These are phyloP conservation scores for Phytophthora cactorum DNA, from an alignment of 352 stramenopile species.

Conservation along the genomic window DNA sequence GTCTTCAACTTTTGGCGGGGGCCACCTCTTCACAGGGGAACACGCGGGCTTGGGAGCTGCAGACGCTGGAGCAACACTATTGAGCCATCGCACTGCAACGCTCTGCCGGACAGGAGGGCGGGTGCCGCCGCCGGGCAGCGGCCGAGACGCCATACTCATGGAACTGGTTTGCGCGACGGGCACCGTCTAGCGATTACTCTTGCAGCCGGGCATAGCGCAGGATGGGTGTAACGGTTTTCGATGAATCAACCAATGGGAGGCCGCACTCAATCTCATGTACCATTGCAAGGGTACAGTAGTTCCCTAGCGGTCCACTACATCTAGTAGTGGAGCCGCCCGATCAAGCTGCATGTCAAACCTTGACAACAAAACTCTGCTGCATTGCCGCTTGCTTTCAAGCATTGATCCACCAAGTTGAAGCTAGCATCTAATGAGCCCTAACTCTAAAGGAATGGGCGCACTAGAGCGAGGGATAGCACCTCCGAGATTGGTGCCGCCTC, in stretches of 20 bases:
- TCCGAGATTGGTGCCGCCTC: background rate
- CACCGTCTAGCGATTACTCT: conserved; percentile 20
- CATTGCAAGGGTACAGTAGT: conserved; percentile 1
- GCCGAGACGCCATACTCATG: conserved; percentile 45
- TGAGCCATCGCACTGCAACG: conserved; percentile 34
- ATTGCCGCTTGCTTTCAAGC: too few relatives aligned
- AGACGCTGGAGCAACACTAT: conserved; percentile 10
- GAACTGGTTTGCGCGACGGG: background rate
- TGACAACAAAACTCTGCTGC: too few relatives aligned
- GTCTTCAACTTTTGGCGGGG: conserved; percentile 5
- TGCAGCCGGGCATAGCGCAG: conserved; percentile 5
- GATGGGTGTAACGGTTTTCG: conserved; percentile 13
- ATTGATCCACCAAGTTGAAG: background rate
- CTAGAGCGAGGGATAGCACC: background rate
- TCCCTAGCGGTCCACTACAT: too few relatives aligned
- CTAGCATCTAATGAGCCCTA: background rate
- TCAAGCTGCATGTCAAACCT: too few relatives aligned
- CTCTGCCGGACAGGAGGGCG: conserved; percentile 30
- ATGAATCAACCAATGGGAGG: conserved; percentile 20
- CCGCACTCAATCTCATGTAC: conserved; percentile 11
- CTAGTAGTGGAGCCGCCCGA: too few relatives aligned
- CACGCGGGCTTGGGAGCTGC: conserved; percentile 6
- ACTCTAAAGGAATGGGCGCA: conserved; percentile 10
- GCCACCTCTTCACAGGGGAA: conserved; percentile 20
- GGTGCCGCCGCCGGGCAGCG: conserved; percentile 28